These are phyloP conservation scores for Boletus pseudo-olivaceus DNA, from an alignment of 768 basidiomycete genomes.

Conservation along the genomic window DNA sequence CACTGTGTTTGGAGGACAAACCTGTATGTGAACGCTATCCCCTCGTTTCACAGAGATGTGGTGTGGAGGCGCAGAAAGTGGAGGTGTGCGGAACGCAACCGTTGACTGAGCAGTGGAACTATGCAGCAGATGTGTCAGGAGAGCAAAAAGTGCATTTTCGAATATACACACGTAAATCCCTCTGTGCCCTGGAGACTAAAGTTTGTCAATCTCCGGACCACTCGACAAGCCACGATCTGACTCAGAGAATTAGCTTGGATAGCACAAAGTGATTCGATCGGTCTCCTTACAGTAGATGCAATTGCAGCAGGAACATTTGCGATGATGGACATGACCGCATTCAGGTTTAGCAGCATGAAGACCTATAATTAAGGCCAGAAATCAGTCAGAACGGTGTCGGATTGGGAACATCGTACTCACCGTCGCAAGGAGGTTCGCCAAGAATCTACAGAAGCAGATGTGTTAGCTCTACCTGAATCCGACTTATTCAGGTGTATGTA, in stretches of 20 bases:
- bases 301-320: constrained; percentile 72
- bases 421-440: constrained; percentile 61
- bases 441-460: constrained; percentile 44
- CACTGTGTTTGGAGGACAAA: constrained; percentile 18
- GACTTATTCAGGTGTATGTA: background rate
- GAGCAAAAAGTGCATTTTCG: constrained; percentile 20
- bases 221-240: constrained; percentile 64
- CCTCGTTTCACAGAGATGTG: constrained; percentile 35
- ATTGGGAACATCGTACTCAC: constrained; percentile 19
- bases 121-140: constrained; percentile 11
- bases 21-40: constrained; percentile 62
- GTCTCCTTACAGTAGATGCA: constrained; percentile 52
- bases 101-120: constrained; percentile 48
- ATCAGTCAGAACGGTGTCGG: background rate
- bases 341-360: constrained; percentile 67
- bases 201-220: constrained; percentile 62
- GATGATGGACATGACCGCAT: constrained; percentile 71
- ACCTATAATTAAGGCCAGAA: constrained; percentile 23
- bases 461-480: background rate
- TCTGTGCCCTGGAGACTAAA: constrained; percentile 49
- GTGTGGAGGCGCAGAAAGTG: constrained; percentile 24
- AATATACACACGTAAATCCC: constrained; percentile 46
- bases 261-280: background rate
- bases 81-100: constrained; percentile 54
- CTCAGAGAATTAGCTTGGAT: background rate